Evolutionary conservation across 2,329 filamentous ascomycete species (phyloP).

Genomic region (Scolecobasidium constrictum): DNA sequence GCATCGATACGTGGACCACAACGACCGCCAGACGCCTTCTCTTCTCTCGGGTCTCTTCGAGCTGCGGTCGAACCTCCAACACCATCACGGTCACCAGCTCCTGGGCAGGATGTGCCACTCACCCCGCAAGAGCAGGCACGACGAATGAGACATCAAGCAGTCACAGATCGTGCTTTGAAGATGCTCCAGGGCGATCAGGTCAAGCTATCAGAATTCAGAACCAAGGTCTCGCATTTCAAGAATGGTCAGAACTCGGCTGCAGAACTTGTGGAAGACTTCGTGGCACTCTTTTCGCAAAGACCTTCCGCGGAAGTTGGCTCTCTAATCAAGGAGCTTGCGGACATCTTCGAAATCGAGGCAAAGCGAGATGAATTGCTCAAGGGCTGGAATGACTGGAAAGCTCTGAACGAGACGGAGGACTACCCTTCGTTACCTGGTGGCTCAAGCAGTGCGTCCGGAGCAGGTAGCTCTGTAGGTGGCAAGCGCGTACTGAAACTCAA

Average conservation of each 20-base stretch:
- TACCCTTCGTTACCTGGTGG: conserved; percentile 80
- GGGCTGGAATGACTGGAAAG: conserved; percentile 91
- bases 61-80: background rate
- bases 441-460: conserved; percentile 52
- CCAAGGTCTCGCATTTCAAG: conserved; percentile 68
- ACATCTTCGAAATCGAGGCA: conserved; percentile 74
- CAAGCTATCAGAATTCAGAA: conserved; percentile 70
- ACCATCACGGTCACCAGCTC: conserved; percentile 14
- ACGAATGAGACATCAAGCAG: conserved; percentile 66
- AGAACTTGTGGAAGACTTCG: conserved; percentile 77
- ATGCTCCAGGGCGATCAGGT: conserved; percentile 65
- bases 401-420: conserved; percentile 79
- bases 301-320: conserved; percentile 75
- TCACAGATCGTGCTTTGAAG: conserved; percentile 74
- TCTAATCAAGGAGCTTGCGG: conserved; percentile 79
- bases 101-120: conserved; percentile 38
- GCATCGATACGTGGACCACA: conserved; percentile 1
- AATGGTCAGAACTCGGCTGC: conserved; percentile 57
- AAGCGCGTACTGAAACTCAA: conserved; percentile 53
- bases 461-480: conserved; percentile 37
- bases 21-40: conserved; percentile 9
- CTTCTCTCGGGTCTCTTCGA: conserved; percentile 17
- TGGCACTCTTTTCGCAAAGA: conserved; percentile 70
- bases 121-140: conserved; percentile 73
- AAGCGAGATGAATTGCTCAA: conserved; percentile 66